These are phyloP conservation scores for Cladophialophora carrionii DNA, from an alignment of 2,329 filamentous ascomycete genomes.

Conservation along the genomic window DNA sequence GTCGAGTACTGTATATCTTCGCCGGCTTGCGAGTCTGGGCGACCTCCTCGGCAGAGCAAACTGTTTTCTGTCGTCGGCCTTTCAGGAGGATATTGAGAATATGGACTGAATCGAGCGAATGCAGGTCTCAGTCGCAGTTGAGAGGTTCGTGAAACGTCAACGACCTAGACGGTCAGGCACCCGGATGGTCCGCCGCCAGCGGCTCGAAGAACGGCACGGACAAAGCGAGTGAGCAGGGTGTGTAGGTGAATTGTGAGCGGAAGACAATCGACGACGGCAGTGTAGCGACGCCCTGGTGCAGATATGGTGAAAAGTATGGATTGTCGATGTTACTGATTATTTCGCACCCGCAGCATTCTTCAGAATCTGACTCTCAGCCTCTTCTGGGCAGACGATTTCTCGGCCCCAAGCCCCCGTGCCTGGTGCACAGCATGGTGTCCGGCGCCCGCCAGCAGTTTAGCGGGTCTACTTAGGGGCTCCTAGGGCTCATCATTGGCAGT, in stretches of 20 bases:
- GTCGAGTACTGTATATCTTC: background rate
- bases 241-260: background rate
- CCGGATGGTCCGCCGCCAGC: background rate
- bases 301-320: no score
- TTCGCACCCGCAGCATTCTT: background rate
- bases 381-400: background rate
- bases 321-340: background rate
- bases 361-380: slow-evolving; percentile 3
- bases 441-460: background rate
- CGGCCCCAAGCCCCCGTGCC: background rate
- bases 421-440: no score
- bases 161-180: slow-evolving; percentile 1
- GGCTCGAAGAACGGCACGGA: slow-evolving; percentile 14
- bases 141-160: slow-evolving; percentile 14
- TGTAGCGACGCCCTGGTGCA: background rate
- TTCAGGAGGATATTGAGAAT: background rate
- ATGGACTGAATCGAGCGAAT: slow-evolving; percentile 5
- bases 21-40: background rate
- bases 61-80: background rate
- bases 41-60: background rate
- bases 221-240: slow-evolving; percentile 7
- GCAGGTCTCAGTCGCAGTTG: background rate
- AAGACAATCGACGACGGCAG: background rate
- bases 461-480: background rate
- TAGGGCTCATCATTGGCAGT: background rate